Evolutionary conservation across 768 basidiomycete genomes (phyloP).

Genomic region (Hygrocybe punicea): DNA sequence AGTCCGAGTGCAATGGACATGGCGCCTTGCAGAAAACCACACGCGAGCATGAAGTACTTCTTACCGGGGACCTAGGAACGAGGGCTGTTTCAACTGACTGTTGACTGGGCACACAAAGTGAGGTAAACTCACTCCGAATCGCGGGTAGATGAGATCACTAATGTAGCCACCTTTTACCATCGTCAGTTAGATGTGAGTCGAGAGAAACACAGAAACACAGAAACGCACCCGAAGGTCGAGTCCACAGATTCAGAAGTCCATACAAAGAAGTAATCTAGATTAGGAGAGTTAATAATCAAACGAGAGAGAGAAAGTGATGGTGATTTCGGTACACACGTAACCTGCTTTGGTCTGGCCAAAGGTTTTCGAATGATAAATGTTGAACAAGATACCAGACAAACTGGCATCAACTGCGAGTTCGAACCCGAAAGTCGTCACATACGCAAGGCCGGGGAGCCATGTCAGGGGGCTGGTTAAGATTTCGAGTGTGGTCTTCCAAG

Average conservation of each 20-base stretch:
- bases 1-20: slow-evolving; percentile 46
- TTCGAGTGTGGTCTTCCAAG: slow-evolving; percentile 26
- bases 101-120: background rate
- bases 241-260: slow-evolving; percentile 51
- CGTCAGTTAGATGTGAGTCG: background rate
- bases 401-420: slow-evolving; percentile 57
- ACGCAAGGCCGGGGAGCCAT: slow-evolving; percentile 54
- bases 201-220: background rate
- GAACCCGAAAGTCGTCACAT: slow-evolving; percentile 54
- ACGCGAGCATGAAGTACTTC: slow-evolving; percentile 44
- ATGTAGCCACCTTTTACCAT: slow-evolving; percentile 31
- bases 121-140: slow-evolving; percentile 35
- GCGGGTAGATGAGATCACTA: slow-evolving; percentile 45
- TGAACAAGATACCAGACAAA: slow-evolving; percentile 46
- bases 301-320: background rate
- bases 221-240: slow-evolving; percentile 43
- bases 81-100: background rate
- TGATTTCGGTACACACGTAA: slow-evolving; percentile 31
- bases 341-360: slow-evolving; percentile 53
- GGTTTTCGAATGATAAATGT: slow-evolving; percentile 16
- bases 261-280: slow-evolving; percentile 20
- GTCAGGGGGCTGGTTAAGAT: slow-evolving; percentile 45
- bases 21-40: slow-evolving; percentile 46
- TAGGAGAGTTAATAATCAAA: background rate
- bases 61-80: slow-evolving; percentile 33